Percentiles rank a stretch among this genome's conserved stretches.
Conservation (phyloP, 805 yeast species). For the Maudiozyma barnettii region DNA sequence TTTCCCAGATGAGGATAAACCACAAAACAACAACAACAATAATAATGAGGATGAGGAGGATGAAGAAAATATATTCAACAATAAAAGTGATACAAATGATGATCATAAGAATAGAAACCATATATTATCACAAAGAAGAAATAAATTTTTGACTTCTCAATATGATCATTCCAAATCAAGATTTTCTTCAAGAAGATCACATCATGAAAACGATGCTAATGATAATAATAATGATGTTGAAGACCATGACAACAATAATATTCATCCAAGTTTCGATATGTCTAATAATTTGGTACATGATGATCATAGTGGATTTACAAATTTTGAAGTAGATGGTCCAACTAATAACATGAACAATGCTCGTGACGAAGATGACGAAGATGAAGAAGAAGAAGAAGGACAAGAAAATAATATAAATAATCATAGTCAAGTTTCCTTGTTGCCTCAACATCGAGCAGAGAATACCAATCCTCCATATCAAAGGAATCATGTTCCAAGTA, state of each 20-base stretch:
- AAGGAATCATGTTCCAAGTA: conserved; percentile 4
- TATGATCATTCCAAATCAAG: conserved; percentile 26
- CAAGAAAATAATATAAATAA: not conserved
- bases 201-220: not conserved
- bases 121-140: conserved; percentile 23
- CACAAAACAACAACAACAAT: conserved; percentile 9
- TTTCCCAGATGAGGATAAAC: conserved; percentile 65
- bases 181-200: conserved; percentile 15
- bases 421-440: no score
- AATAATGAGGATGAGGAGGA: conserved; percentile 1
- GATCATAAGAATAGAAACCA: conserved; percentile 10
- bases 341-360: not conserved
- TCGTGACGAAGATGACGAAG: not conserved
- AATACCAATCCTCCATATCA: conserved; percentile 1
- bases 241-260: not conserved
- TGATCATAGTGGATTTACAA: conserved; percentile 9
- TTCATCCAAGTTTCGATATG: not conserved
- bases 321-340: conserved; percentile 8
- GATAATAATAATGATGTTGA: not conserved
- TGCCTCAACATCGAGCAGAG: not conserved
- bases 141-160: conserved; percentile 25
- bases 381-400: not conserved
- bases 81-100: conserved; percentile 4
- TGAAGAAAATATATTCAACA: not conserved
- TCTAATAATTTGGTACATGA: not conserved